phyloP scores from a whole-genome alignment of 2,329 filamentous ascomycete species.

The Ascochyta rabiei region DNA sequence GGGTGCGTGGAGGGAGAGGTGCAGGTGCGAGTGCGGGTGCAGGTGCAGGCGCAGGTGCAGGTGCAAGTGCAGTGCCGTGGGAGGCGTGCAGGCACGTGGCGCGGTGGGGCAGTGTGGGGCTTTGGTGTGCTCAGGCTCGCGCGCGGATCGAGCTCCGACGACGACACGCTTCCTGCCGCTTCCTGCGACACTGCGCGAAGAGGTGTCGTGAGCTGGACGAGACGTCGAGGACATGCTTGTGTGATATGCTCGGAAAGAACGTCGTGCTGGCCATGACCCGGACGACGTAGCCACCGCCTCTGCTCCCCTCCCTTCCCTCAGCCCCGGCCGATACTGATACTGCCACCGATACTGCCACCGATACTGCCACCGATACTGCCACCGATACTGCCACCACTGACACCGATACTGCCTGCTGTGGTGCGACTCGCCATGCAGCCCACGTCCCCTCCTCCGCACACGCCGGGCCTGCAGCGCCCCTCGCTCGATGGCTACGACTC shows the following conservation, averaged over 20 bases:
- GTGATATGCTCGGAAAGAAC: neutral
- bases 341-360: neutral
- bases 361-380: neutral
- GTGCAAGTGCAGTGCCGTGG: neutral
- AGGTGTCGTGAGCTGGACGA: neutral
- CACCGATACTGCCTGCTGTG: neutral
- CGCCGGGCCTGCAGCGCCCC: slow-evolving; percentile 37
- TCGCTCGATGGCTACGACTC: slow-evolving; percentile 44
- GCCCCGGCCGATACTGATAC: neutral
- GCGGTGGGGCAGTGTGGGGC: slow-evolving; percentile 7
- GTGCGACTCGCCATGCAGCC: slow-evolving; percentile 34
- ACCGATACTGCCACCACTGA: neutral
- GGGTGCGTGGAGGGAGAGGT: neutral
- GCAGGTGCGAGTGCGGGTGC: neutral
- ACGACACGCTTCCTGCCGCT: neutral
- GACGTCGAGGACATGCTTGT: neutral
- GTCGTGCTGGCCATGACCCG: slow-evolving; percentile 18
- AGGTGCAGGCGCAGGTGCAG: neutral
- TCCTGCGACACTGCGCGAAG: neutral
- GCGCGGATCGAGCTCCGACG: slow-evolving; percentile 6
- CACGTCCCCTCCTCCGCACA: slow-evolving; percentile 42
- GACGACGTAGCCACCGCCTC: slow-evolving; percentile 1
- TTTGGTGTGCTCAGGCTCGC: slow-evolving; percentile 15
- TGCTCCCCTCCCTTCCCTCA: too few relatives aligned
- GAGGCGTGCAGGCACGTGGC: neutral